Percentiles rank a stretch among this genome's conserved stretches.
phyloP scores from a whole-genome alignment of 1,284 basidiomycete species.

The Malassezia pachydermatis region DNA sequence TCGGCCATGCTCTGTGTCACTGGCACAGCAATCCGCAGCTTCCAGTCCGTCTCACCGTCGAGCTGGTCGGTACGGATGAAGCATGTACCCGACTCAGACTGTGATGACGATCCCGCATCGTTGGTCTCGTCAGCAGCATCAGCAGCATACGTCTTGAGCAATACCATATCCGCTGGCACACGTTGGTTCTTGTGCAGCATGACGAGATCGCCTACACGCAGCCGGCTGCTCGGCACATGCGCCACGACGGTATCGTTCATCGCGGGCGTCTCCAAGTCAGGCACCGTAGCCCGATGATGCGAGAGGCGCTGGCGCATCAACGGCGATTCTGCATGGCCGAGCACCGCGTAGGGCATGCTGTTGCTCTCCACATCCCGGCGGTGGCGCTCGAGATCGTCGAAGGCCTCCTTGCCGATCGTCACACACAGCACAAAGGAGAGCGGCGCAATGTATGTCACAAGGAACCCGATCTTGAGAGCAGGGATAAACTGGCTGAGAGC shows the following conservation, averaged over 20 bases:
- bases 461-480: conserved; percentile 93
- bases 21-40: conserved; percentile 77
- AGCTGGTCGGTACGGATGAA: conserved; percentile 96
- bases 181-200: conserved; percentile 91
- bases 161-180: conserved; percentile 85
- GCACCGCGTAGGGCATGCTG: conserved; percentile 74
- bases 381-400: conserved; percentile 90
- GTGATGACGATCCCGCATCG: conserved; percentile 50
- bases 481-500: conserved; percentile 92
- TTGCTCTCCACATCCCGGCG: conserved; percentile 87
- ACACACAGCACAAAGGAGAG: conserved; percentile 86
- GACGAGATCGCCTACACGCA: conserved; percentile 85
- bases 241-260: conserved; percentile 12
- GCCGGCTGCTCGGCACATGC: conserved; percentile 63
- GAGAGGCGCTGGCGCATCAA: conserved; percentile 11
- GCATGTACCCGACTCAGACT: conserved; percentile 66
- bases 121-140: conserved; percentile 24
- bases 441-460: conserved; percentile 89
- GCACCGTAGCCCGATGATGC: conserved; percentile 10
- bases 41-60: conserved; percentile 99
- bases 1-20: conserved; percentile 66
- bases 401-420: conserved; percentile 97
- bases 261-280: conserved; percentile 19
- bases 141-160: conserved; percentile 62
- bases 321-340: conserved; percentile 52